Base-by-base conservation (phyloP, 495 filamentous ascomycete species). In the Aspergillus asperescens region DNA sequence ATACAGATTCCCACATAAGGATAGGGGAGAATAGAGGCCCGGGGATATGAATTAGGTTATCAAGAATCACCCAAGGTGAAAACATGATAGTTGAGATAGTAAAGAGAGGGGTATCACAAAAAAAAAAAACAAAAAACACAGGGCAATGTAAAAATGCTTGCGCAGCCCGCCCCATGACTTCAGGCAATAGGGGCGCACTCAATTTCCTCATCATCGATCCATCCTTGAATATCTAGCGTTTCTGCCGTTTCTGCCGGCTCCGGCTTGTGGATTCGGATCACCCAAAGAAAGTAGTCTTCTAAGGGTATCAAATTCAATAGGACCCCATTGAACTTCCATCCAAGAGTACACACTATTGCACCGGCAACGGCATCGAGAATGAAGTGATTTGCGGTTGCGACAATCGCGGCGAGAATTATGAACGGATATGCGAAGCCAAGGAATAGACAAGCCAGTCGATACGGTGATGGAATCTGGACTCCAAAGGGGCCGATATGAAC, bases 371-470 rank as follows among this genome's bases (percentile, higher is more conserved):
- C 85, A 63, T 89, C 86, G 15, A 89, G 72, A 46, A 87, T 77
- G 57, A 84, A 84, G 61, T 89, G 86, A 59, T 88, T 89, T 28
- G 85, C 85, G 0, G 84, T 89, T 10, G 86, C 81, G 15, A 88
- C 71, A 51, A 88, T 88, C 15, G 83, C 83, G 4, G 77, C 71
- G 15, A 89, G 62, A 50, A 89, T 88, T 24, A 76, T 68, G 19
- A 74, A 64, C 1, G 86, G 86, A 60, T 89, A 89, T 4, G 77
- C 57, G 50, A 85, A 71, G 4, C 86, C 86, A 23, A 83, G 46
- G 0, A 62, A 24, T 12, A 79, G 52, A 52, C 77, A 77, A 4
- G 73, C 52, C 16, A 81, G 54, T 2, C 76, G 68, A 18, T 63
- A 65, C 71, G 71, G 75, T 0, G 74, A 75, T 4, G 70, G 69